phyloP scores from a whole-genome alignment of 1,284 basidiomycete genomes.

The Polyporus tsugae region DNA sequence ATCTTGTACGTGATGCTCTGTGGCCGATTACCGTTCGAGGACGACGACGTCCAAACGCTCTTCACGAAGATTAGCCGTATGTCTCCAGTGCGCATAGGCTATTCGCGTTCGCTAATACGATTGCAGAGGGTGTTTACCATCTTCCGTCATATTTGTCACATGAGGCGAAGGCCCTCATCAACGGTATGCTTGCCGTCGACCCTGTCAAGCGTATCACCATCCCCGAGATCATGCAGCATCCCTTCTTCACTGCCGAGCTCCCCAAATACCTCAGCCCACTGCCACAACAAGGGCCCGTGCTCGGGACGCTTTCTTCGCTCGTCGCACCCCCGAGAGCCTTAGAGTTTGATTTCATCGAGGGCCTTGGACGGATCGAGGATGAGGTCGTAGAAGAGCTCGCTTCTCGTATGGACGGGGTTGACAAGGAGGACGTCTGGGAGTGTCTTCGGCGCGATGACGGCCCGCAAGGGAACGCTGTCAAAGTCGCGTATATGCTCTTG shows the following conservation, averaged over 20 bases:
- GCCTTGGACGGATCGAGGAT: conserved; percentile 89
- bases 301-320: conserved; percentile 74
- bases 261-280: conserved; percentile 88
- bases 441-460: conserved; percentile 85
- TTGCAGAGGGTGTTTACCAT: conserved; percentile 83
- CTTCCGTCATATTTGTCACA: conserved; percentile 81
- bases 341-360: conserved; percentile 83
- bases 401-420: conserved; percentile 78
- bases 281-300: conserved; percentile 81
- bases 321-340: conserved; percentile 69
- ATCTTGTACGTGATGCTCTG: conserved; percentile 97
- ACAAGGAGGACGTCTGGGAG: conserved; percentile 87
- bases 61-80: conserved; percentile 93
- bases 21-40: conserved; percentile 93
- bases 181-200: conserved; percentile 90
- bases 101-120: conserved; percentile 17
- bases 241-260: conserved; percentile 89
- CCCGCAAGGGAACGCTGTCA: conserved; percentile 90
- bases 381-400: conserved; percentile 89
- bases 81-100: conserved; percentile 39
- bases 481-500: conserved; percentile 95
- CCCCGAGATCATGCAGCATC: conserved; percentile 87
- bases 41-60: conserved; percentile 90
- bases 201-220: conserved; percentile 93
- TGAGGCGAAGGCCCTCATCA: conserved; percentile 82